Evolutionary conservation across 768 basidiomycete species (phyloP), one percentile per base, ranked within the genome.

Genomic region (Lentinula aciculospora): DNA sequence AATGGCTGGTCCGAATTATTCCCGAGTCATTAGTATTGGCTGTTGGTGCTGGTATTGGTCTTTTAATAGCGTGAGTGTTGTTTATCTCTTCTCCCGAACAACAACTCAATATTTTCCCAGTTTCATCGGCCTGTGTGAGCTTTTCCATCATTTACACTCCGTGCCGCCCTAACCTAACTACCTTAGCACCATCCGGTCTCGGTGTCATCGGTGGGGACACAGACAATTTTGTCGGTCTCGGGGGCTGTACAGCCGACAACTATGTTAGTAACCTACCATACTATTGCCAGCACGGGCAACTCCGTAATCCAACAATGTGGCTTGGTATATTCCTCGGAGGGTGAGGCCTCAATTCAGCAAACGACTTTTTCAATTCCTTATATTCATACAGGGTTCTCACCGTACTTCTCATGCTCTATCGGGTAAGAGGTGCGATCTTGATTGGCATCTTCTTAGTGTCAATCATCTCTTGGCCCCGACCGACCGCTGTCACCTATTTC

Each of bases 1-100:
- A 93, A 73, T 94, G 91, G 92, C 79, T 94, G 4, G 89, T 87
- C 13, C 83, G 92, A 15, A 81, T 92, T 57, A 93, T 94, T 83
- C 92, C 92, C 1, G 88, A 89, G 61, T 93, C 92, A 3, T 79
- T 94, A 27, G 85, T 92, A 3, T 79, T 92, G 56, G 86, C 92
- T 1, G 89, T 92, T 10, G 92, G 92, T 42, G 83, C 89, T 36
- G 92, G 92, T 58, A 93, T 94, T 64, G 92, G 92, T 59, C 70
- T 94, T 17, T 94, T 90, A 71, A 90, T 94, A 62, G 90, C 91
- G 79, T 89, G 64, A 65, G 84, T 81, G 42, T 56, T n/a, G 28
- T 48, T 36, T 27, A 23, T 9, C 19, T 58, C 27, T 47, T 47
- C 25, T 29, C 46, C 21, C 13, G 40, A 44, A 3, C 21, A 27